Percentiles rank a stretch among this genome's conserved stretches.
Conservation (phyloP, 768 basidiomycete species). For the Mycena indigotica region DNA sequence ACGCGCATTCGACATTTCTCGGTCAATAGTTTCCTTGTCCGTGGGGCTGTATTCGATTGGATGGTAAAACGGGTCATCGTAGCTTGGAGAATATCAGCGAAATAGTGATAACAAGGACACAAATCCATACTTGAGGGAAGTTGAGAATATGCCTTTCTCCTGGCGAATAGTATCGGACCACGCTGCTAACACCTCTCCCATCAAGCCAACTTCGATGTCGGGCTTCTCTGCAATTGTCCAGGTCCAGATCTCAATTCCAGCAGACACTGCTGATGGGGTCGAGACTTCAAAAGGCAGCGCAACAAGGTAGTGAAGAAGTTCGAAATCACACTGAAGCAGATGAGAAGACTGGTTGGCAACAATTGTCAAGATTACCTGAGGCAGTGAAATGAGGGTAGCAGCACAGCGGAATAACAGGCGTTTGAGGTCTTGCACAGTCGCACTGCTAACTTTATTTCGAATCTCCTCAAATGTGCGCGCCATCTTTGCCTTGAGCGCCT, state of each 20-base stretch:
- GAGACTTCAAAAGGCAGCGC: slow-evolving; percentile 86
- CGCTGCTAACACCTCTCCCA: slow-evolving; percentile 82
- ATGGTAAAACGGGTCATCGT: slow-evolving; percentile 84
- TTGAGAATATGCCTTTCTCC: slow-evolving; percentile 83
- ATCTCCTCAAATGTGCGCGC: slow-evolving; percentile 67
- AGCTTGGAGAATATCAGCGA: slow-evolving; percentile 50
- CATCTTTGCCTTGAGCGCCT: slow-evolving; percentile 69
- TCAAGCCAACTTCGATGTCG: slow-evolving; percentile 76
- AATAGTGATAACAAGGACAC: not conserved
- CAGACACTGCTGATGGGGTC: slow-evolving; percentile 80
- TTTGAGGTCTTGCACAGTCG: slow-evolving; percentile 82
- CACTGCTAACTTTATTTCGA: slow-evolving; percentile 65
- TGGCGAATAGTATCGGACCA: slow-evolving; percentile 84
- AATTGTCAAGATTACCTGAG: slow-evolving; percentile 46
- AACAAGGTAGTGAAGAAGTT: slow-evolving; percentile 85
- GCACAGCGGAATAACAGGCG: slow-evolving; percentile 86
- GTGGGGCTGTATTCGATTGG: slow-evolving; percentile 89
- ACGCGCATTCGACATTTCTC: slow-evolving; percentile 66
- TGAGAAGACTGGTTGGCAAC: not conserved
- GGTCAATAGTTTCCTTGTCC: slow-evolving; percentile 80
- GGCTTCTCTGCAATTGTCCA: slow-evolving; percentile 92
- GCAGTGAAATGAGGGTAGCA: slow-evolving; percentile 71
- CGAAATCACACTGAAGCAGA: slow-evolving; percentile 70
- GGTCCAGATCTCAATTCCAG: slow-evolving; percentile 93
- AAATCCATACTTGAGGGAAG: slow-evolving; percentile 68